Conservation (phyloP, 2,329 filamentous ascomycete genomes). For the Sporothrix brunneoviolacea region DNA sequence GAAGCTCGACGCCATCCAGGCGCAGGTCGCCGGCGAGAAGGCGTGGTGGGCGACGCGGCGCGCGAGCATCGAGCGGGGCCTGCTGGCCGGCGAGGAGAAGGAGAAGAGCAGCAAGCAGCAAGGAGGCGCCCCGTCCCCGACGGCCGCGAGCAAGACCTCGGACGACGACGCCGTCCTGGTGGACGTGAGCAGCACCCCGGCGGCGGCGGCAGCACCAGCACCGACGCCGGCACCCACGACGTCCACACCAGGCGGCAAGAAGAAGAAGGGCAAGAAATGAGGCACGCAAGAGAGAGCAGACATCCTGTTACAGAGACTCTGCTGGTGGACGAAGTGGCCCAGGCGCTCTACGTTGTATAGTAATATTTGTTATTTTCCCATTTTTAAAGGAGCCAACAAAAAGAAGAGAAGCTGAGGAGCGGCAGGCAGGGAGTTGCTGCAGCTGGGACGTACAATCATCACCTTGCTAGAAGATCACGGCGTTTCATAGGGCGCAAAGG, state of each 20-base stretch:
- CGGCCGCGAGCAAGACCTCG: conserved; percentile 34
- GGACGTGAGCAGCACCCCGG: conserved; percentile 41
- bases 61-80: conserved; percentile 63
- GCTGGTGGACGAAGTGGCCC: too few relatives aligned
- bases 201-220: conserved; percentile 13
- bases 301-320: too few relatives aligned
- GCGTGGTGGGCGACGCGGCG: conserved; percentile 89
- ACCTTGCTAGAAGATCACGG: too few relatives aligned
- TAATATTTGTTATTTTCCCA: too few relatives aligned
- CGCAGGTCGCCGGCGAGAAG: conserved; percentile 65
- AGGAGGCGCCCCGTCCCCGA: conserved; percentile 2
- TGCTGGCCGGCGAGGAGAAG: conserved; percentile 75
- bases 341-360: too few relatives aligned
- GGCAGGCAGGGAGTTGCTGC: too few relatives aligned
- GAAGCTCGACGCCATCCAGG: conserved; percentile 67
- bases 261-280: conserved; percentile 62
- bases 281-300: neutral
- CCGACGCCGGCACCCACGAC: conserved; percentile 5
- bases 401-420: too few relatives aligned
- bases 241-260: conserved; percentile 39
- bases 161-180: conserved; percentile 77
- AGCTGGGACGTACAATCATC: too few relatives aligned
- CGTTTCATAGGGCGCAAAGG: too few relatives aligned
- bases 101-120: too few relatives aligned
- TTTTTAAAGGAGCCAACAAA: too few relatives aligned